Percentiles rank a stretch among this genome's conserved stretches.
Conservation (phyloP, 371 early-diverging fungal species). For the Paraphysoderma sedebokerense region DNA sequence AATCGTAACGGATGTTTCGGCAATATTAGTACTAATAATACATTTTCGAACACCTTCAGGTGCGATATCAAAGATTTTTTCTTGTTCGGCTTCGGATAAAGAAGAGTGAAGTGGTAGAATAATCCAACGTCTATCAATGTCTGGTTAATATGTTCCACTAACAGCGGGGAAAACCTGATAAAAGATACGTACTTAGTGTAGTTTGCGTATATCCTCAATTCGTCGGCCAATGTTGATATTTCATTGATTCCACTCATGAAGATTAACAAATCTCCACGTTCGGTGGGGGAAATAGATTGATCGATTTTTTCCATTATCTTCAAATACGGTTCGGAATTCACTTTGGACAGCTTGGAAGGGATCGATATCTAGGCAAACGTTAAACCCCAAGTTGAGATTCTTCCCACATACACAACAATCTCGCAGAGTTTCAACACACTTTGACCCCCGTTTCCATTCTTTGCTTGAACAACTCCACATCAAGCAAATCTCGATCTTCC, state of each 20-base stretch:
- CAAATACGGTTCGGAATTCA: constrained; percentile 27
- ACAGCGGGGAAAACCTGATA: no score
- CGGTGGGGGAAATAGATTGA: constrained; percentile 29
- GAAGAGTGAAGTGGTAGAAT: constrained; percentile 31
- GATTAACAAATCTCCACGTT: constrained; percentile 46
- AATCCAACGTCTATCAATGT: constrained; percentile 37
- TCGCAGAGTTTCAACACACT: constrained; percentile 18
- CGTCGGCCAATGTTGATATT: constrained; percentile 32
- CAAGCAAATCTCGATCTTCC: constrained; percentile 31
- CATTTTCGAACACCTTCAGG: constrained; percentile 31
- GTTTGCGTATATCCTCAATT: constrained; percentile 7
- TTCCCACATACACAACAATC: no score
- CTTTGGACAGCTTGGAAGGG: neutral
- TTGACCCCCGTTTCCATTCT: constrained; percentile 18
- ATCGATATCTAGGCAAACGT: neutral
- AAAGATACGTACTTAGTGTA: no score
- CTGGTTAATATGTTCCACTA: no score
- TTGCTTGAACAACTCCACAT: constrained; percentile 25
- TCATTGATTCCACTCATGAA: constrained; percentile 54
- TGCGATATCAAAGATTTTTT: constrained; percentile 26
- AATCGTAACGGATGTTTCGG: constrained; percentile 55
- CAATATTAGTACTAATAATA: constrained; percentile 47
- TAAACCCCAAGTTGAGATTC: constrained; percentile 22
- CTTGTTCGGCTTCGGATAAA: constrained; percentile 26
- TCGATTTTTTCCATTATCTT: constrained; percentile 43